Evolutionary conservation across 495 filamentous ascomycete genomes (phyloP).

Genomic region (Penicillium herquei): DNA sequence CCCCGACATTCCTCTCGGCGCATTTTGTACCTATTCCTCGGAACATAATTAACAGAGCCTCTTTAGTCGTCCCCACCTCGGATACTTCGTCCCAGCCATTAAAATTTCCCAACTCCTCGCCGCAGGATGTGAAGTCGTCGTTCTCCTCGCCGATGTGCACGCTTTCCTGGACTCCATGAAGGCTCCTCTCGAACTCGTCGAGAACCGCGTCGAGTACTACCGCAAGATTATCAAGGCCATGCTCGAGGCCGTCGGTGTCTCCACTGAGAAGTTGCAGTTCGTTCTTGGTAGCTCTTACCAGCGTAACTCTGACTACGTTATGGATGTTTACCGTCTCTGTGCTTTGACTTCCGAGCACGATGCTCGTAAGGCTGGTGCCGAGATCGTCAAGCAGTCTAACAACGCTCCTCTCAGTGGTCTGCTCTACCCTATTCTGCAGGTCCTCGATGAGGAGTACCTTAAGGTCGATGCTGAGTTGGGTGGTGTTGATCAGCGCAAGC

Average conservation of each 20-base stretch:
- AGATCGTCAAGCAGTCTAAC: slow-evolving; percentile 86
- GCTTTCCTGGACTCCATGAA: slow-evolving; percentile 54
- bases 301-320: slow-evolving; percentile 34
- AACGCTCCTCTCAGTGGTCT: slow-evolving; percentile 75
- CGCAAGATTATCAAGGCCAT: slow-evolving; percentile 60
- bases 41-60: too few relatives aligned
- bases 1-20: too few relatives aligned
- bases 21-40: too few relatives aligned
- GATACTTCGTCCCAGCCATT: slow-evolving; percentile 14
- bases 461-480: slow-evolving; percentile 76
- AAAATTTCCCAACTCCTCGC: slow-evolving; percentile 62
- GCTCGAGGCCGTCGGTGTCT: slow-evolving; percentile 68
- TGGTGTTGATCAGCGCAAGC: slow-evolving; percentile 67
- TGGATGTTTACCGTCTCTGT: slow-evolving; percentile 43
- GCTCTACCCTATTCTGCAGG: slow-evolving; percentile 77
- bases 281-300: slow-evolving; percentile 87
- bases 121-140: slow-evolving; percentile 77
- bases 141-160: slow-evolving; percentile 76
- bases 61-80: slow-evolving; percentile 1
- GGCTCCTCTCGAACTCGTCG: slow-evolving; percentile 85
- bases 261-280: slow-evolving; percentile 75
- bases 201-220: slow-evolving; percentile 73
- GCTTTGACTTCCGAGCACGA: slow-evolving; percentile 46
- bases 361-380: slow-evolving; percentile 82
- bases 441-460: slow-evolving; percentile 85